These are phyloP conservation scores for Chaetomium strumarium DNA, from an alignment of 2,329 filamentous ascomycete genomes.

Conservation along the genomic window DNA sequence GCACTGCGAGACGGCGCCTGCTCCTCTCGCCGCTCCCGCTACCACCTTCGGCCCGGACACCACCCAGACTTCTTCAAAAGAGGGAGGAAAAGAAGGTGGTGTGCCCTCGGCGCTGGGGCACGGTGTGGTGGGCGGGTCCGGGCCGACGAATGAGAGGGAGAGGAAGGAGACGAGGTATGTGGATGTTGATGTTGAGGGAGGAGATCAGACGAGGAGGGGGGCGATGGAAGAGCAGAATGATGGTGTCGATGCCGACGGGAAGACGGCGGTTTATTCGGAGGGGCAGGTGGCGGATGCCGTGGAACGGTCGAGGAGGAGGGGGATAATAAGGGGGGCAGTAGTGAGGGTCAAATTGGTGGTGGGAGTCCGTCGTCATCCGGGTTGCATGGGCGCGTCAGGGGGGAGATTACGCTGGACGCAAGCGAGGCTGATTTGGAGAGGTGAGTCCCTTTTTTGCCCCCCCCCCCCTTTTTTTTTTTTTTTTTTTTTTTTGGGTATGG, in stretches of 20 bases:
- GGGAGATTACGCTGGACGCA: constrained; percentile 18
- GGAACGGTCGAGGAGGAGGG: neutral
- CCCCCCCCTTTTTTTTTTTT: neutral
- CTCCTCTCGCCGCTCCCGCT: neutral
- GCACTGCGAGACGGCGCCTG: constrained; percentile 3
- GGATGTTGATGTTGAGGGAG: neutral
- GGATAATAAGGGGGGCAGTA: neutral
- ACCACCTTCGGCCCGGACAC: neutral
- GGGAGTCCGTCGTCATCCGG: neutral
- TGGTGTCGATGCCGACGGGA: constrained; percentile 12
- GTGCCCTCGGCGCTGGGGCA: neutral
- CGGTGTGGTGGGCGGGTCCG: constrained; percentile 5
- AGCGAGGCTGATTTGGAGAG: constrained; percentile 22
- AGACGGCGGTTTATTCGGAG: constrained; percentile 16
- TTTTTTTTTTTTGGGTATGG: neutral
- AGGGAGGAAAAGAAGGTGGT: neutral
- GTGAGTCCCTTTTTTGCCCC: constrained; percentile 5
- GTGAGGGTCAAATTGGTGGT: neutral
- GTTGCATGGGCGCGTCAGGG: constrained; percentile 16
- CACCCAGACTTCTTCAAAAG: neutral
- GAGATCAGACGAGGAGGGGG: neutral
- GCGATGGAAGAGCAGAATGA: constrained; percentile 8
- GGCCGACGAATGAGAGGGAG: neutral
- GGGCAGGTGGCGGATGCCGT: constrained; percentile 10
- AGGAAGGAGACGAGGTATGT: constrained; percentile 6